Evolutionary conservation across 1,284 basidiomycete genomes (phyloP).

Genomic region (Leccinum subfulvum): DNA sequence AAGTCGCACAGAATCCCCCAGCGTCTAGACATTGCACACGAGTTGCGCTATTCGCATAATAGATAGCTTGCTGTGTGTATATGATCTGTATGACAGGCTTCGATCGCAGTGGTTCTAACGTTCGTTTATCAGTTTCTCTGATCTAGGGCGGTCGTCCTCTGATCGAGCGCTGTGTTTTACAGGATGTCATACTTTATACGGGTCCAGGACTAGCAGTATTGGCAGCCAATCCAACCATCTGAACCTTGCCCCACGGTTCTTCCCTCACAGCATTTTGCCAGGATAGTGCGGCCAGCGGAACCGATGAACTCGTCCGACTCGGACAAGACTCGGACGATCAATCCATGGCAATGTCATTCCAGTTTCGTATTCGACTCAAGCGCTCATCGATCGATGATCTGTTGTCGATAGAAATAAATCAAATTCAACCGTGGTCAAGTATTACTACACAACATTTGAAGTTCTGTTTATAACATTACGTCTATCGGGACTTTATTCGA

Average conservation of each 20-base stretch:
- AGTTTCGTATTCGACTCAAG: background rate
- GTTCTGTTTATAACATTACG: background rate
- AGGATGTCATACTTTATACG: background rate
- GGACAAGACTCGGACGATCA: background rate
- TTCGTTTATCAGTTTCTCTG: background rate
- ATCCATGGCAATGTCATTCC: too few species aligned
- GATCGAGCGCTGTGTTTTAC: background rate
- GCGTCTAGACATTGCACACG: background rate
- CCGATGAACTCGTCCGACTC: background rate
- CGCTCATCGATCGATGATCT: too few species aligned
- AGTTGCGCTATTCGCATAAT: background rate
- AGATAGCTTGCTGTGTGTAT: background rate
- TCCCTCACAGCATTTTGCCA: background rate
- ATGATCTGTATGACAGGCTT: background rate
- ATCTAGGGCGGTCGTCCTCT: background rate
- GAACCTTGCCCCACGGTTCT: too few species aligned
- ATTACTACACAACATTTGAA: background rate
- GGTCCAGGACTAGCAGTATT: background rate
- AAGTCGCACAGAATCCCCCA: constrained; percentile 3
- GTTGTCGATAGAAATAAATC: background rate
- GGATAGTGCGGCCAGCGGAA: background rate
- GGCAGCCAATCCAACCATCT: background rate
- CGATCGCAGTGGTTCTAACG: background rate
- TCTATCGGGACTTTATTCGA: background rate
- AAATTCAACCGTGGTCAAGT: background rate